Conservation (phyloP, 2,329 filamentous ascomycete genomes). For the Seiridium cupressi region DNA sequence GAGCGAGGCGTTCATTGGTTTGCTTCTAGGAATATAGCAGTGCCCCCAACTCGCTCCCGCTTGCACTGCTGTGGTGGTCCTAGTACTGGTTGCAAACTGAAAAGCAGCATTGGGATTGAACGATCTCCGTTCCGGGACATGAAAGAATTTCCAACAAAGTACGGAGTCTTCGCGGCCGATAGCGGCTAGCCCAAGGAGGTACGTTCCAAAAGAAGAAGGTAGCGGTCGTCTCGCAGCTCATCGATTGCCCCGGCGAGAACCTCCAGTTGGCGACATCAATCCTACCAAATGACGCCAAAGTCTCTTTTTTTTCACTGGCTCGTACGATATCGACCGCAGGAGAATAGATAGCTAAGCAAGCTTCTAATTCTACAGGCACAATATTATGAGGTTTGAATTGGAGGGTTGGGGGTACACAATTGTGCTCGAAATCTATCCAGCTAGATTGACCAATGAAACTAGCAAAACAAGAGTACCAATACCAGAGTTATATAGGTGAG, state of each 20-base stretch:
- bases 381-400: neutral
- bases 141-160: no score
- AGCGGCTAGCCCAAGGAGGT: no score
- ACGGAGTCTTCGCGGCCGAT: no score
- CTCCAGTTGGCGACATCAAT: no score
- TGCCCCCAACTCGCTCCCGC: neutral
- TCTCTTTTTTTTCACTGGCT: no score
- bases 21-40: constrained; percentile 7
- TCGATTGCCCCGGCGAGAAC: no score
- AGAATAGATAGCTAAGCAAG: neutral
- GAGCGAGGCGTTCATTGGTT: constrained; percentile 1
- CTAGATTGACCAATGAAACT: neutral
- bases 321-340: no score
- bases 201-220: no score
- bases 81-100: neutral
- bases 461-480: neutral
- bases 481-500: neutral
- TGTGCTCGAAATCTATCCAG: neutral
- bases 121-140: no score
- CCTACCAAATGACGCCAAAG: no score
- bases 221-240: no score
- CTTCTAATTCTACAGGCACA: neutral
- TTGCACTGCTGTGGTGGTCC: neutral
- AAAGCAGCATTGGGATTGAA: neutral
- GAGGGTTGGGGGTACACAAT: no score